Evolutionary conservation across 805 yeast genomes (phyloP), one percentile per base, ranked within the genome.

Genomic region (Barnettozyma pratensis): DNA sequence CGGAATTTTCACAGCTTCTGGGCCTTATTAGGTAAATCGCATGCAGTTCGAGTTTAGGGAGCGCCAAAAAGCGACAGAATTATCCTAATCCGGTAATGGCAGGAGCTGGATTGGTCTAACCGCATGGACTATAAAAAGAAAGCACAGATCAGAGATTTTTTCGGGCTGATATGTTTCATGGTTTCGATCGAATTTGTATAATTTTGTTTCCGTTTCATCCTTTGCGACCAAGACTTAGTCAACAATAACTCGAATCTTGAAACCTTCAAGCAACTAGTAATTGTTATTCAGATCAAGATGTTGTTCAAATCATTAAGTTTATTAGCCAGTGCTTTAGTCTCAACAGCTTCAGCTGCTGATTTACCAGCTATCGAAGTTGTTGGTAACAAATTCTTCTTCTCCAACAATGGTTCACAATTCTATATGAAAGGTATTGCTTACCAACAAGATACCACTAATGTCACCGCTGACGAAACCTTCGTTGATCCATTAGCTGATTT

Each of bases 371-470:
- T 86, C 56, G 88, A 84, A 60, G 76, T 85, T 54, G 79, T 77
- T 49, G 92, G 92, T 53, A 85, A 83, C 77, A 85, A 85, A 67
- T 85, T 86, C 62, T 86, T 77, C 74, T 86, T 70, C 69, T 72
- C 86, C 50, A 83, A 82, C 69, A 85, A 85, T 61, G 92, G 91
- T 45, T 79, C 89, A 47, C 91, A 85, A 65, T 86, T 86, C 63
- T 83, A 76, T 67, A 79, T 86, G 60, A 81, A 73, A 62, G 95
- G 94, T 72, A 72, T 86, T 54, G 94, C 94, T 44, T 86, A 86
- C 69, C 95, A 85, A 71, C 81, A 80, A 55, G 83, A 84, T 64
- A 75, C 82, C 36, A 73, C 76, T 41, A 76, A 76, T 56, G 52
- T 72, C 39, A 73, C 80, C 12, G 62, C 64, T 32, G 72, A 71